phyloP scores from a whole-genome alignment of 495 filamentous ascomycete species.

The Podospora fimiseda region DNA sequence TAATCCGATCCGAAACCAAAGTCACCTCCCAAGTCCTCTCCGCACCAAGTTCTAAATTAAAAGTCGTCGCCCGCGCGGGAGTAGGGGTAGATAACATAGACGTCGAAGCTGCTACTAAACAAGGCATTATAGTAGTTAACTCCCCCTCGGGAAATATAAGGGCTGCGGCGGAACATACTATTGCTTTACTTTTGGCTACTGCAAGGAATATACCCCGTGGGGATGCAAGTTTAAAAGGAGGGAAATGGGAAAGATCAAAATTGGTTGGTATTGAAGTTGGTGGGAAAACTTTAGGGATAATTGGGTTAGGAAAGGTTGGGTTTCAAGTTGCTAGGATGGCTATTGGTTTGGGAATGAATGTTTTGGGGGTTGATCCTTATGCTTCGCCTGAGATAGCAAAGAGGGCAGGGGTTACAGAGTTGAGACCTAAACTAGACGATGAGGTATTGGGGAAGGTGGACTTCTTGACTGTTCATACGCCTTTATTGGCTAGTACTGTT shows the following conservation, averaged over 20 bases:
- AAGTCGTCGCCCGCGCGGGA: conserved; percentile 67
- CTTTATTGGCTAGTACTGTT: conserved; percentile 62
- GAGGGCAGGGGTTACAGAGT: conserved; percentile 46
- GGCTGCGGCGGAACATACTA: conserved; percentile 63
- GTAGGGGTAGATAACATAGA: conserved; percentile 76
- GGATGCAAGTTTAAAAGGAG: conserved; percentile 51
- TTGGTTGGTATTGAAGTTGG: conserved; percentile 66
- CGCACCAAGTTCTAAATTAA: conserved; percentile 53
- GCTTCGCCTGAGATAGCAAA: conserved; percentile 54
- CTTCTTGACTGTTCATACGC: conserved; percentile 71
- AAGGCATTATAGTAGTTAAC: conserved; percentile 67
- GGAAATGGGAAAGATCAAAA: conserved; percentile 62
- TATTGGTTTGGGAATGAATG: conserved; percentile 61
- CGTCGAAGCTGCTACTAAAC: conserved; percentile 55
- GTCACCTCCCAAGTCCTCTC: conserved; percentile 54
- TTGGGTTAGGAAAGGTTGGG: conserved; percentile 68
- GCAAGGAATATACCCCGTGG: conserved; percentile 59
- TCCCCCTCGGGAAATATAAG: conserved; percentile 63
- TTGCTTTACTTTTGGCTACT: conserved; percentile 59
- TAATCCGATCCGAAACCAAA: conserved; percentile 67
- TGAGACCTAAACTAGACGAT: conserved; percentile 44
- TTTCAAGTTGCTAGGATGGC: conserved; percentile 64
- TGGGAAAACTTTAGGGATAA: conserved; percentile 59
- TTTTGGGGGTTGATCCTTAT: conserved; percentile 62
- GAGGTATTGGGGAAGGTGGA: conserved; percentile 57